Evolutionary conservation across 2,329 filamentous ascomycete genomes (phyloP), one percentile per base, ranked within the genome.

Genomic region (Fusarium miscanthi): DNA sequence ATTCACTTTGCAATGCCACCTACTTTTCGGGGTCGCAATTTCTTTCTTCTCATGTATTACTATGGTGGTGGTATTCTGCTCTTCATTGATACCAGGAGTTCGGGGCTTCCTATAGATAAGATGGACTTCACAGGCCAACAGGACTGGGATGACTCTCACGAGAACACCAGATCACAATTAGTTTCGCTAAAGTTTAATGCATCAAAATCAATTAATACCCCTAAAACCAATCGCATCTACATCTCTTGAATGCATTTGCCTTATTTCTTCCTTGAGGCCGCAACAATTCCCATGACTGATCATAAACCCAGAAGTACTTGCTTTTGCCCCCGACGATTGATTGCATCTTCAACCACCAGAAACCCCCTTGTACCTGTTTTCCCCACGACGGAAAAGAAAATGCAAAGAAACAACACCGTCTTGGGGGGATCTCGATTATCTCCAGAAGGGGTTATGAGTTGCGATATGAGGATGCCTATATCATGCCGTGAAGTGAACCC

Each of bases 1-100:
- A 17, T 63, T 52, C 12, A 33, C n/a, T 38, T 51, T 38, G 12
- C 14, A 56, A 23, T 9, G 33, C 12, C 16, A 25, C 42, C 31
- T 38, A 12, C 12, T 17, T 25, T 11, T 12, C 10, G 7, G 40
- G 25, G 5, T 8, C 12, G 9, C 19, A 14, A 21, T 30, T 43
- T 43, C 16, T 58, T 52, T 64, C 58, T 27, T 41, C 16, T 43
- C 37, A 37, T 57, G 30, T 65, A 69, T 43, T 59, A 63, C 8
- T 40, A 45, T 23, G 10, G 14, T 31, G 64, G 45, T 8, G 66
- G 65, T 31, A 11, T 49, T 46, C 46, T 69, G 51, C n/a, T 69
- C 37, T 67, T 69, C 16, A n/a, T 35, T 35, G 37, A 69, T 69
- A 69, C 58, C 66, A 51, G 42, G 58, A 69, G 64, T 69, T 69